phyloP scores from a whole-genome alignment of 2,329 filamentous ascomycete genomes.

The Thielaviopsis cerberus region DNA sequence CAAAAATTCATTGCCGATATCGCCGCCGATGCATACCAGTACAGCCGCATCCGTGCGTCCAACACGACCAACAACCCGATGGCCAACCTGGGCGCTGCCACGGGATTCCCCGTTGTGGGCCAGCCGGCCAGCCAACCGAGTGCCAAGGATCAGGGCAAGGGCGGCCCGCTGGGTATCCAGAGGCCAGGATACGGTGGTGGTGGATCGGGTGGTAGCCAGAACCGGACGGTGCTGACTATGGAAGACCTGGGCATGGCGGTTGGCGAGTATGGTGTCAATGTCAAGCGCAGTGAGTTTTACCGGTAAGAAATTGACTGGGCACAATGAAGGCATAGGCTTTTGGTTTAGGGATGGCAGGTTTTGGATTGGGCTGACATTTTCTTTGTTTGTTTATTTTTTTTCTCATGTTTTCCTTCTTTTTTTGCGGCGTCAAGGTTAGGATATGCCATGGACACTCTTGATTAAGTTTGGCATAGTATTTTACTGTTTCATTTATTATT shows the following conservation, averaged over 20 bases:
- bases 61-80: conserved; percentile 80
- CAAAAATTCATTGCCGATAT: conserved; percentile 98
- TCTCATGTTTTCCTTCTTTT: not conserved
- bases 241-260: conserved; percentile 97
- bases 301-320: conserved; percentile 29
- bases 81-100: conserved; percentile 62
- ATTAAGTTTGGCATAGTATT: not conserved
- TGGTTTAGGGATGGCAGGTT: conserved; percentile 1
- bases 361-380: conserved; percentile 12
- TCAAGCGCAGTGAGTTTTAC: conserved; percentile 95
- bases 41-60: conserved; percentile 84
- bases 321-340: not conserved
- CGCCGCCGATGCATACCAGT: conserved; percentile 93
- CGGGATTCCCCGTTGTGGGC: conserved; percentile 47
- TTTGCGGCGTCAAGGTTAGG: conserved; percentile 2
- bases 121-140: conserved; percentile 37
- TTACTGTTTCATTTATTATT: not conserved
- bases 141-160: conserved; percentile 37
- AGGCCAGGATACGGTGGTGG: conserved; percentile 70
- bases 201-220: conserved; percentile 73
- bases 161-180: conserved; percentile 51
- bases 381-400: not conserved
- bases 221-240: conserved; percentile 90
- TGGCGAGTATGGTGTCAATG: conserved; percentile 90
- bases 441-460: not conserved